Percentiles rank a stretch among this genome's conserved stretches.
These are phyloP conservation scores for Arctium minus DNA, from an alignment of 129 eudicot species.

Conservation along the genomic window DNA sequence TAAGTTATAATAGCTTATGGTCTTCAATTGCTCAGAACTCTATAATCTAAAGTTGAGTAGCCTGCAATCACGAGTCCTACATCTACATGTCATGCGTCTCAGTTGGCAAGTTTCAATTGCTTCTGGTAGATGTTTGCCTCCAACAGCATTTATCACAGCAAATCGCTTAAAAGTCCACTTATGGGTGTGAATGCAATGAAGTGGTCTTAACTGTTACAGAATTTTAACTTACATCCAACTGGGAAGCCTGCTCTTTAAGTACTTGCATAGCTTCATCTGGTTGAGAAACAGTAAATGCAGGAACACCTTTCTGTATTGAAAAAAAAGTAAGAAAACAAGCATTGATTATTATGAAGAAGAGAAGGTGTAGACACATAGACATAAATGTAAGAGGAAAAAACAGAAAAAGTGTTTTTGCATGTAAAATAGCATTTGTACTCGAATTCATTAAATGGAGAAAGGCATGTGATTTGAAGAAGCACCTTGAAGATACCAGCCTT, in stretches of 20 bases:
- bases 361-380: too few species aligned
- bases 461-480: neutral
- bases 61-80: too few species aligned
- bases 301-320: slow-evolving; percentile 56
- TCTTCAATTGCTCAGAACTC: too few species aligned
- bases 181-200: too few species aligned
- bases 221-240: slow-evolving; percentile 59
- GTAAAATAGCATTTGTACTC: neutral
- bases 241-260: slow-evolving; percentile 65
- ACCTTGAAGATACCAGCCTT: slow-evolving; percentile 98
- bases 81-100: too few species aligned
- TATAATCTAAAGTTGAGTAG: too few species aligned
- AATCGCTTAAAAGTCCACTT: too few species aligned
- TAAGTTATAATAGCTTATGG: neutral
- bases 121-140: too few species aligned
- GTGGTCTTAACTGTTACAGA: neutral
- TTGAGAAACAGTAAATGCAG: slow-evolving; percentile 90
- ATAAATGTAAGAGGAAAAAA: neutral
- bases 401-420: neutral
- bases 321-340: neutral
- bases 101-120: too few species aligned
- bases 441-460: neutral
- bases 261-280: slow-evolving; percentile 94
- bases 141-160: too few species aligned
- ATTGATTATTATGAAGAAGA: neutral